Evolutionary conservation across 208 protist species (phyloP).

Genomic region (Angomonas ambiguus): DNA sequence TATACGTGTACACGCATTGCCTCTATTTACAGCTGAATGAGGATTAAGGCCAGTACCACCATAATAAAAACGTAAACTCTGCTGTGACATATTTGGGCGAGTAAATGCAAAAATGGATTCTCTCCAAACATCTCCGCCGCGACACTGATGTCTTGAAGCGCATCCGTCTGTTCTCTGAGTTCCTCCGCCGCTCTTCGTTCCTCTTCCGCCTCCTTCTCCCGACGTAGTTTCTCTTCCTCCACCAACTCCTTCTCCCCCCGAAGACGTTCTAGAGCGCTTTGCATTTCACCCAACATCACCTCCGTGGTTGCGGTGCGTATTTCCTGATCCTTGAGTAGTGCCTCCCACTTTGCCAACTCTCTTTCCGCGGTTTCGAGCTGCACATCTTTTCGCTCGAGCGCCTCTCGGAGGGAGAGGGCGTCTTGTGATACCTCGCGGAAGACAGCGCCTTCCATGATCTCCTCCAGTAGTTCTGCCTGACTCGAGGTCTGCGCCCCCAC

Average conservation of each 20-base stretch:
- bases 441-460: slow-evolving; percentile 2
- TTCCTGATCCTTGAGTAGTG: not conserved
- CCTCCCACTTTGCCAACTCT: slow-evolving; percentile 1
- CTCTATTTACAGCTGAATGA: too few relatives aligned
- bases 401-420: not conserved
- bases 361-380: not conserved
- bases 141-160: slow-evolving; percentile 3
- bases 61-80: too few relatives aligned
- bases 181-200: not conserved
- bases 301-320: not conserved
- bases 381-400: slow-evolving; percentile 3
- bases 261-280: slow-evolving; percentile 5
- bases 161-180: not conserved
- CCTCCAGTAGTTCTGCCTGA: slow-evolving; percentile 12
- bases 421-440: slow-evolving; percentile 6
- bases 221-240: not conserved
- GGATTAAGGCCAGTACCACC: too few relatives aligned
- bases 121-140: too few relatives aligned
- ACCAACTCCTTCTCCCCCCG: not conserved
- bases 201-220: not conserved
- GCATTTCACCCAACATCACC: slow-evolving; percentile 3
- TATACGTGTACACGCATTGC: too few relatives aligned
- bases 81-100: too few relatives aligned
- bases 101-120: too few relatives aligned
- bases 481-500: slow-evolving; percentile 8